Percentiles rank a stretch among this genome's conserved stretches.
These are phyloP conservation scores for Mycena floridula DNA, from an alignment of 768 basidiomycete species.

Conservation along the genomic window DNA sequence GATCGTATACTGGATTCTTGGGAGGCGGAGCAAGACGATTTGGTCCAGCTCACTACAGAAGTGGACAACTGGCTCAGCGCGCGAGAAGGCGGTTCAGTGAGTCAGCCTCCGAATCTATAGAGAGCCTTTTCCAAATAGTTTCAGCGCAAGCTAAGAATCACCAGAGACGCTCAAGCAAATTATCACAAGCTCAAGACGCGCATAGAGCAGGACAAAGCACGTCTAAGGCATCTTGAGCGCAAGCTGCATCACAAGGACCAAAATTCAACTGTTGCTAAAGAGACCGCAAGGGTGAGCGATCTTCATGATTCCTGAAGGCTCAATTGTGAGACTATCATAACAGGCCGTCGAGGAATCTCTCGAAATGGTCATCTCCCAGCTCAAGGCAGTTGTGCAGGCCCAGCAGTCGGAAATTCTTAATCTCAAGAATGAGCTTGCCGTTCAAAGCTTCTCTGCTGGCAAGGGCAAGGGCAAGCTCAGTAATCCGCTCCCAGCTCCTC, in stretches of 20 bases:
- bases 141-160: constrained; percentile 21
- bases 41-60: neutral
- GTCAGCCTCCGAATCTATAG: neutral
- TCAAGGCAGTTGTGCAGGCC: neutral
- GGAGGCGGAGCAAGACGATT: constrained; percentile 27
- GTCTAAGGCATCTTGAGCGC: neutral
- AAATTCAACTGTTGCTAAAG: neutral
- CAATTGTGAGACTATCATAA: too few species aligned
- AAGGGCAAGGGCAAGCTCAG: neutral
- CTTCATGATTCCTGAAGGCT: too few species aligned
- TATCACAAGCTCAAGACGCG: constrained; percentile 7
- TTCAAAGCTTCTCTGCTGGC: neutral
- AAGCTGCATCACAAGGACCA: neutral
- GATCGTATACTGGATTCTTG: constrained; percentile 31
- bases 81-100: neutral
- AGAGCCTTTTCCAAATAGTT: neutral
- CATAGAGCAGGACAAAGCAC: constrained; percentile 2
- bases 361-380: neutral
- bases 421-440: neutral
- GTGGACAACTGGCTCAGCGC: neutral
- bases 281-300: too few species aligned
- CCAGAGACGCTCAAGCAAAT: constrained; percentile 9
- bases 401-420: neutral
- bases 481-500: neutral
- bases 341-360: neutral